phyloP scores from a whole-genome alignment of 257 asterid genomes.

The Salvia rosmarinus region DNA sequence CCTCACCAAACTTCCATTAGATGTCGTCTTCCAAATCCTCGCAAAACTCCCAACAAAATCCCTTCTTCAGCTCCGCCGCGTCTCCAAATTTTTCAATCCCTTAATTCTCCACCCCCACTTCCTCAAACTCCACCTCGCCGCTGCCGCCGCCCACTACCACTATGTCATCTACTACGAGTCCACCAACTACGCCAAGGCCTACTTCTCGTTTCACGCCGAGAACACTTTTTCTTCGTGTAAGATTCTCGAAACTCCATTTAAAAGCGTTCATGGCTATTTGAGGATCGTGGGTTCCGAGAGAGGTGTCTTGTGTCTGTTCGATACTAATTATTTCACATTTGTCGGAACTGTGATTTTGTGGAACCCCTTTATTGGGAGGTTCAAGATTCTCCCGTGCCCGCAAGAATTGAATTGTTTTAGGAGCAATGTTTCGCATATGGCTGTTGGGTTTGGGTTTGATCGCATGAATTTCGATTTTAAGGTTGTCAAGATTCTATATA shows the following conservation, averaged over 20 bases:
- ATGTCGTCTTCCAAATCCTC: conserved; percentile 46
- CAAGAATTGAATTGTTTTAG: conserved; percentile 7
- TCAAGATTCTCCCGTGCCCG: conserved; percentile 33
- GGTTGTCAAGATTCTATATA: conserved; percentile 39
- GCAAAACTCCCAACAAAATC: conserved; percentile 35
- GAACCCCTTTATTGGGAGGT: conserved; percentile 48
- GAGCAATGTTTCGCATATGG: conserved; percentile 38
- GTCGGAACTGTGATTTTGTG: conserved; percentile 44
- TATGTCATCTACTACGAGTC: too few species aligned
- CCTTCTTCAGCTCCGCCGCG: conserved; percentile 42
- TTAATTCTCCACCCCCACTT: conserved; percentile 45
- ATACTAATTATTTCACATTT: conserved; percentile 41
- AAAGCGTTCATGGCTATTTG: conserved; percentile 46
- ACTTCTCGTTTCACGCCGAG: conserved; percentile 35
- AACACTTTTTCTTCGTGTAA: conserved; percentile 8
- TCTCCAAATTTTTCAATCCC: conserved; percentile 35
- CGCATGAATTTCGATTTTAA: conserved; percentile 30
- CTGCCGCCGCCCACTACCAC: too few species aligned
- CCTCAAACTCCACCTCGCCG: conserved; percentile 38
- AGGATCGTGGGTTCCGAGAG: conserved; percentile 45
- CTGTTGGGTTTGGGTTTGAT: conserved; percentile 50
- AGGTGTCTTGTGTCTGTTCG: conserved; percentile 44
- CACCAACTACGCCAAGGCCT: too few species aligned
- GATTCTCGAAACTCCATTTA: conserved; percentile 40
- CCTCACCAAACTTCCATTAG: conserved; percentile 39